A percentile compares a stretch with the other conserved stretches of the same genome.
These are phyloP conservation scores for Aspergillus oerlinghausenensis DNA, from an alignment of 2,329 filamentous ascomycete genomes.

Conservation along the genomic window DNA sequence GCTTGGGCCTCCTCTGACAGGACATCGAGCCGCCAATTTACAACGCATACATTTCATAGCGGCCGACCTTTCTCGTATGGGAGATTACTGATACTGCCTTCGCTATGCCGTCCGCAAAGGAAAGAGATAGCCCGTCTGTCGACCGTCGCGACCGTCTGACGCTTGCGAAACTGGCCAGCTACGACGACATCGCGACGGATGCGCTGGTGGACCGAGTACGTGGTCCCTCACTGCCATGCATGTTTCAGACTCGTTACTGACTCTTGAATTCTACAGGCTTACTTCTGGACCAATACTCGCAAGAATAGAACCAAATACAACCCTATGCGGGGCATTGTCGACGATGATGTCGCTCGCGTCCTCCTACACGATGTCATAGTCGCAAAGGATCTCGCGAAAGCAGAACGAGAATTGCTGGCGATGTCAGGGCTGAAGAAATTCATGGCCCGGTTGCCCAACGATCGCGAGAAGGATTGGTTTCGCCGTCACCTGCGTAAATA, in stretches of 20 bases:
- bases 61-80: slow-evolving; percentile 8
- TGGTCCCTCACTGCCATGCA: slow-evolving; percentile 19
- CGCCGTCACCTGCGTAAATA: slow-evolving; percentile 81
- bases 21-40: slow-evolving; percentile 11
- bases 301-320: slow-evolving; percentile 89
- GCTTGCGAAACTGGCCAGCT: slow-evolving; percentile 79
- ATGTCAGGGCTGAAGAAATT: slow-evolving; percentile 73
- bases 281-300: slow-evolving; percentile 93
- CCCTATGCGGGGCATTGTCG: slow-evolving; percentile 71
- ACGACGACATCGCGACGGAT: slow-evolving; percentile 95
- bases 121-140: slow-evolving; percentile 24
- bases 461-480: slow-evolving; percentile 83
- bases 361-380: slow-evolving; percentile 66
- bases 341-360: slow-evolving; percentile 58
- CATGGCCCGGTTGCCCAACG: slow-evolving; percentile 60
- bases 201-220: slow-evolving; percentile 90
- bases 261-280: slow-evolving; percentile 56
- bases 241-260: slow-evolving; percentile 12
- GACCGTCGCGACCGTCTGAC: slow-evolving; percentile 67
- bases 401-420: slow-evolving; percentile 67
- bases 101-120: slow-evolving; percentile 36
- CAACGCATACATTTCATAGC: not conserved
- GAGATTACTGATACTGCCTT: slow-evolving; percentile 2
- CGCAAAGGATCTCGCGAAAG: slow-evolving; percentile 64
- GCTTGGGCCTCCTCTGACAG: not conserved